phyloP scores from a whole-genome alignment of 2,329 filamentous ascomycete species.

The Colletotrichum costaricense region DNA sequence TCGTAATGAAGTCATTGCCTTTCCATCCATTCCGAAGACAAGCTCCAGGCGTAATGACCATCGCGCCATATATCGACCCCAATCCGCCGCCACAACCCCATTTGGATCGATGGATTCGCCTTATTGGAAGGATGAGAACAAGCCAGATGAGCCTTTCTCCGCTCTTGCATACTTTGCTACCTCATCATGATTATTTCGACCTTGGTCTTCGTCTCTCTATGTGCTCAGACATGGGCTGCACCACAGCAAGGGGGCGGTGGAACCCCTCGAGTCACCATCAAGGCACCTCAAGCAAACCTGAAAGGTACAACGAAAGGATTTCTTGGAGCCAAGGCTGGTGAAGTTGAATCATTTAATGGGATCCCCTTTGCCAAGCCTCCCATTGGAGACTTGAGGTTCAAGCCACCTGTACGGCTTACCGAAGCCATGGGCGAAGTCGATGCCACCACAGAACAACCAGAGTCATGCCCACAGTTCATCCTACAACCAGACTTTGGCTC shows the following conservation, averaged over 20 bases:
- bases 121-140: background rate
- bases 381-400: slow-evolving; percentile 60
- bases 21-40: background rate
- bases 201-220: background rate
- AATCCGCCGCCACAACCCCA: background rate
- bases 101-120: background rate
- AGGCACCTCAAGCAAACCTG: slow-evolving; percentile 20
- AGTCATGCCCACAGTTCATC: slow-evolving; percentile 43
- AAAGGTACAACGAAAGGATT: slow-evolving; percentile 25
- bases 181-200: background rate
- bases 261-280: slow-evolving; percentile 21
- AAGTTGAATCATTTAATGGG: slow-evolving; percentile 66
- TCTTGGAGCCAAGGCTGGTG: slow-evolving; percentile 17
- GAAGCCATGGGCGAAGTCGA: slow-evolving; percentile 43
- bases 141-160: background rate
- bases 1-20: slow-evolving; percentile 26
- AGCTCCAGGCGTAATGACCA: background rate
- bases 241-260: slow-evolving; percentile 1
- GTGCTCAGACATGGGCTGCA: background rate
- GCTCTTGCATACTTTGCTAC: background rate
- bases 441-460: slow-evolving; percentile 53
- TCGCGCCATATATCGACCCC: slow-evolving; percentile 1
- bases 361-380: slow-evolving; percentile 70
- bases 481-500: slow-evolving; percentile 37
- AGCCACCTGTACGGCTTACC: slow-evolving; percentile 50